Evolutionary conservation across 441 rosid genomes (phyloP), one percentile per base, ranked within the genome.

Genomic region (Gossypium davidsonii): DNA sequence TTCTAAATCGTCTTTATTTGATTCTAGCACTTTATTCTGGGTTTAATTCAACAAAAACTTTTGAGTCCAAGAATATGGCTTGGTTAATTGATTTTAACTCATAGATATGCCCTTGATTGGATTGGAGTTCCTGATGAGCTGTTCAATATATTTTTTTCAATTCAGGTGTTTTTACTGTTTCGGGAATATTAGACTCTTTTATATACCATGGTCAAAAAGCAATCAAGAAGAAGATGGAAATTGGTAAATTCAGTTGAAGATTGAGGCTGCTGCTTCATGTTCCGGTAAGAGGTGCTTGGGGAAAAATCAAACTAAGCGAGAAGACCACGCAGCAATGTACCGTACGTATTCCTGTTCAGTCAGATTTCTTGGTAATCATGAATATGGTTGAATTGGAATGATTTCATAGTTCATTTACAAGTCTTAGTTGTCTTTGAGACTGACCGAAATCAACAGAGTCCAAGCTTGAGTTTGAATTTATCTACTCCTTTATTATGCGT

Each of bases 121-220:
- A 46, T 44, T 67, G 9, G 2, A 1, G n/a, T n/a, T 14, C 23
- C 3, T 48, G 56, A 66, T 12, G 4, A 51, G 28, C 17, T 71
- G 42, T 8, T 25, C n/a, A 34, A 7, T 21, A 55, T 8, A 0
- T 28, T 28, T 28, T 61, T 34, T 53, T 57, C 42, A 55, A 4
- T 67, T 72, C 88, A 92, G 97, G 99, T 66, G 87, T 95, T 67
- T 95, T 91, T 83, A 91, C 99, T 0, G 92, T 95, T 53, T 95
- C 99, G 6, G 98, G 96, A 77, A 93, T 95, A 80, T 72, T 95
- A 73, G 99, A 95, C 81, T 81, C 99, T 46, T 91, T 93, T 72
- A 58, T 95, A 75, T 95, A 91, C 76, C 97, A 95, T 76, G 97
- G 99, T 67, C 97, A 95, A 70, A 95, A 59, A 85, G 96, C 92